phyloP scores from a whole-genome alignment of 805 yeast genomes.

The Wickerhamiella australiensis region DNA sequence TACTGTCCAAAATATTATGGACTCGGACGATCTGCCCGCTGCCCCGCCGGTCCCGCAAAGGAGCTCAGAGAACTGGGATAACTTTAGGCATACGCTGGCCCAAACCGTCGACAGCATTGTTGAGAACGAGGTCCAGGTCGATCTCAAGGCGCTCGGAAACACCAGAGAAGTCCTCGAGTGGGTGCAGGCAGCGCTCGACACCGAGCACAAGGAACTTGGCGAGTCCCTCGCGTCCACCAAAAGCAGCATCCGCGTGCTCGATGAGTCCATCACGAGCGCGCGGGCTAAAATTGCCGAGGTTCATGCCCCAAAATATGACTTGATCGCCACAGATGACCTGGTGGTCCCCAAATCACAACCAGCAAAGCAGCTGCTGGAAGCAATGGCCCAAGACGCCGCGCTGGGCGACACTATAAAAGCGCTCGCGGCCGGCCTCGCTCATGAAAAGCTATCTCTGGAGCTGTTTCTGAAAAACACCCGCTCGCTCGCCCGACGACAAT shows the following conservation, averaged over 20 bases:
- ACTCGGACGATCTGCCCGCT: constrained; percentile 6
- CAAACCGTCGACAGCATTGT: constrained; percentile 22
- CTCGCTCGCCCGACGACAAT: constrained; percentile 52
- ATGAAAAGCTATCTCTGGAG: constrained; percentile 35
- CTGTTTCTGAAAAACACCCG: constrained; percentile 39
- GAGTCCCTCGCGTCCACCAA: constrained; percentile 23
- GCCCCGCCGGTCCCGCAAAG: constrained; percentile 13
- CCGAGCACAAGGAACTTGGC: constrained; percentile 28
- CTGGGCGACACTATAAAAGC: constrained; percentile 54
- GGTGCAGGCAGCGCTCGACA: constrained; percentile 27
- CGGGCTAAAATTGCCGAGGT: constrained; percentile 12
- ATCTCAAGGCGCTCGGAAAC: constrained; percentile 24
- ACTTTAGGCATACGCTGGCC: constrained; percentile 24
- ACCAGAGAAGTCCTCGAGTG: constrained; percentile 31
- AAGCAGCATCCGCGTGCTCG: constrained; percentile 26
- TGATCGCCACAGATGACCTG: constrained; percentile 33
- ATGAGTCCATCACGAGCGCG: constrained; percentile 28
- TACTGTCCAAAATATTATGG: constrained; percentile 11
- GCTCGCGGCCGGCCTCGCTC: constrained; percentile 44
- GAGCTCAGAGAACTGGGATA: constrained; percentile 23
- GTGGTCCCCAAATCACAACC: constrained; percentile 42
- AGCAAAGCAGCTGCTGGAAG: constrained; percentile 48
- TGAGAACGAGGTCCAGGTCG: constrained; percentile 21
- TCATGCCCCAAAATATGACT: neutral
- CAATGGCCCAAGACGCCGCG: constrained; percentile 56